Base-by-base conservation (phyloP, 2,329 filamentous ascomycete species). In the Endocalyx cinctus region DNA sequence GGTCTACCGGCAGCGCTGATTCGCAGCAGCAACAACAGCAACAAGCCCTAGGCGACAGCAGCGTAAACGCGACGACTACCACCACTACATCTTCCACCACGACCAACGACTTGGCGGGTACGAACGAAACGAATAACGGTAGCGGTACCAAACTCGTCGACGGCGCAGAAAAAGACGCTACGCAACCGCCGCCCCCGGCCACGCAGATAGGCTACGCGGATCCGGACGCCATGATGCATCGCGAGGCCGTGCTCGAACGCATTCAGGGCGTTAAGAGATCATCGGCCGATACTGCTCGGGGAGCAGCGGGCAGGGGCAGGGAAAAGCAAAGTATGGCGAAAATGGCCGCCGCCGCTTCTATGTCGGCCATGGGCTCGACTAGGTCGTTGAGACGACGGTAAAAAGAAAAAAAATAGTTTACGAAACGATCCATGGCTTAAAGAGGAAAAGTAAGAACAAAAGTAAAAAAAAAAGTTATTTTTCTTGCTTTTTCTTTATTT, bases 141-240 rank as follows among this genome's bases (percentile, higher is more conserved):
- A 29, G 40, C 10, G 31, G 27, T 7, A 27, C 40, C n/a, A 42
- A 52, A 22, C 33, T 52, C 16, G 41, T 45, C n/a, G 35, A 35
- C 12, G 26, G 33, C 34, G 17, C 47, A 18, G 11, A 37, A 18
- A 12, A 36, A 17, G 10, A 42, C 12, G 23, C n/a, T n/a, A n/a
- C n/a, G n/a, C n/a, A 46, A 5, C 35, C 31, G 8, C 43, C 52
- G 6, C 69, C 66, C 6, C 61, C 65, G 1, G 57, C 66, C 3
- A 77, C 74, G 6, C 73, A 79, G 51, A 56, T 79, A 4, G 65
- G 64, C 37, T 78, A 77, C 36, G 60, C 66, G 5, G 70, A 76
- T 37, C 66, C 70, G 0, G 65, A 71, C 13, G 71, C 70, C 3
- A 55, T 62, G 40, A 54, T 59, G 37, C 48, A 54, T 27, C 46